Conservation (phyloP, 164 flowering plant species). For the Platanus orientalis region DNA sequence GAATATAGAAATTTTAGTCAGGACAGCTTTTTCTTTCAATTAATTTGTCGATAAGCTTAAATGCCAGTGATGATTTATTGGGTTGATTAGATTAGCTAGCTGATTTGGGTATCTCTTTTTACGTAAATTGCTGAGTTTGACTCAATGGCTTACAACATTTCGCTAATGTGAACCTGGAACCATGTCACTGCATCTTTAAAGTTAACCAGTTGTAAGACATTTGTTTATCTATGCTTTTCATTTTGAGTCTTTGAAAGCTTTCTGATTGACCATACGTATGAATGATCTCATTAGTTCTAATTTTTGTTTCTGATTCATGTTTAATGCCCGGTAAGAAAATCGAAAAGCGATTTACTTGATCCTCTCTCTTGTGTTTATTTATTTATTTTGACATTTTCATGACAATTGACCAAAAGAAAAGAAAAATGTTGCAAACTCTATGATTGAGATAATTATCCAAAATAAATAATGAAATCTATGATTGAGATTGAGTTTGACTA, state of each 20-base stretch:
- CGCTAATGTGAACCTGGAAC: neutral
- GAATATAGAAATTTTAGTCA: neutral
- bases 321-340: neutral
- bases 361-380: no score
- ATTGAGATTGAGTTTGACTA: no score
- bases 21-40: neutral
- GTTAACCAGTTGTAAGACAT: neutral
- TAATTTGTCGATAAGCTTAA: neutral
- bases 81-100: neutral
- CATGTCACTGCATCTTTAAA: neutral
- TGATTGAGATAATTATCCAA: no score
- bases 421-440: no score
- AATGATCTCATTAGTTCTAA: neutral
- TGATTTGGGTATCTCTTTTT: neutral
- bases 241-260: no score
- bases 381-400: no score
- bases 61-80: neutral
- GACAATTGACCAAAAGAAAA: no score
- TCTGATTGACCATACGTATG: neutral
- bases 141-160: neutral
- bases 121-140: neutral
- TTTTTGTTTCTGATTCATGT: neutral
- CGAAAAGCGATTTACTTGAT: no score
- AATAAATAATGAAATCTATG: no score
- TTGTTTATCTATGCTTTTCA: no score